Base-by-base conservation (phyloP, 2,329 filamentous ascomycete species). In the Arthrobotrys megalospora region DNA sequence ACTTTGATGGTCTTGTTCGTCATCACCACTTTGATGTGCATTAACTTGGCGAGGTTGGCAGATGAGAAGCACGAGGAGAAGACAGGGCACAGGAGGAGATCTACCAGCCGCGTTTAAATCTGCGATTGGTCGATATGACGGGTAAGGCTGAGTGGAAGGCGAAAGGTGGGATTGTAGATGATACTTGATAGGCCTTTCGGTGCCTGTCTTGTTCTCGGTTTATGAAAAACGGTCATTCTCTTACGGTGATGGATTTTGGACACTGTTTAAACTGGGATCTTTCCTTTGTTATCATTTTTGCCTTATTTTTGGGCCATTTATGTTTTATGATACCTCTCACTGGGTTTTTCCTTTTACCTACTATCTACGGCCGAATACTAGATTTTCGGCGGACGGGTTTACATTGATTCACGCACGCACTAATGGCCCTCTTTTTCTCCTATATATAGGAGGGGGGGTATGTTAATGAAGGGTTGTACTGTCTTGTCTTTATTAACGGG, bases 11-110 rank as follows among this genome's bases (percentile, higher is more conserved):
- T 78, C 7, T 36, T 78, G 43, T 78, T 72, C 43, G 64, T 78
- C 24, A 11, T 78, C n/a, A 72, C 67, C 21, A 78, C 75, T 32
- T 47, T 78, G 67, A 63, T 67, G 75, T 78, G 75, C 21, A 72
- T 78, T 24, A 72, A 72, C 38, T 24, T 78, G 19, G 75, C 75
- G 11, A 50, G 67, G 16, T 36, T 65, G 67, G 75, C 75, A 2
- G 75, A 78, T 78, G 75, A 78, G 67, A 67, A 67, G 48, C 67
- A 78, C 45, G 75, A 78, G 28, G 75, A 78, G 63, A 78, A 78
- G 75, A 78, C 75, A 3, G 47, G 67, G 3, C 75, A 78, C 38
- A 53, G 75, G 16, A 62, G 75, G 41, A 34, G 75, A 38, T 72
- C 67, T 8, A 47, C 21, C 16, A 78, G 62, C 52, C 36, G 67